A percentile compares a stretch with the other conserved stretches of the same genome.
Evolutionary conservation across 768 basidiomycete genomes (phyloP).

Genomic region (Pleurotus ostreatus): DNA sequence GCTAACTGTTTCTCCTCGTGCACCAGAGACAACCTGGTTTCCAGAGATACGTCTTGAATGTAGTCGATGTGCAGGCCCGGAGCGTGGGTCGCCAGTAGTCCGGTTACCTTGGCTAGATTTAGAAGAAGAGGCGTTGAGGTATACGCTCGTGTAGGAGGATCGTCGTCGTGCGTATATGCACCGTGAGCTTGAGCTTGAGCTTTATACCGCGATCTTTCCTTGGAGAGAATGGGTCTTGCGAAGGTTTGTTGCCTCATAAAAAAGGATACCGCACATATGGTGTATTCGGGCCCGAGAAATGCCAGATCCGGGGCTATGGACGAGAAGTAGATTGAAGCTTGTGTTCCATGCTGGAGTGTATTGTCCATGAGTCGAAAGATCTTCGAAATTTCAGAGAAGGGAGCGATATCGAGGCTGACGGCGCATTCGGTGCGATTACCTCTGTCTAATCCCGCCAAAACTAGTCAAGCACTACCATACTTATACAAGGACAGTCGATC

Average conservation of each 20-base stretch:
- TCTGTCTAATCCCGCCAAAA: neutral
- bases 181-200: neutral
- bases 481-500: neutral
- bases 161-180: neutral
- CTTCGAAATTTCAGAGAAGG: conserved; percentile 19
- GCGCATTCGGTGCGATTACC: neutral
- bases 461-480: no score
- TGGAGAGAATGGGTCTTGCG: neutral
- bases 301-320: conserved; percentile 32
- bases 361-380: conserved; percentile 19
- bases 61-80: conserved; percentile 25
- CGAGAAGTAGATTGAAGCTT: conserved; percentile 26
- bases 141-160: conserved; percentile 8
- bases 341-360: conserved; percentile 13
- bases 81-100: conserved; percentile 25
- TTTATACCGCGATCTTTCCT: neutral
- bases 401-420: conserved; percentile 9
- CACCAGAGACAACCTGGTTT: conserved; percentile 24
- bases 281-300: conserved; percentile 30
- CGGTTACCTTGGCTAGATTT: conserved; percentile 32
- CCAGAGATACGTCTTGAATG: conserved; percentile 35
- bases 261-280: conserved; percentile 43
- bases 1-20: conserved; percentile 22
- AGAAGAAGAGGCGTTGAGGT: conserved; percentile 35
- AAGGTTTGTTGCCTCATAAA: conserved; percentile 23